Conservation (phyloP, 2,329 filamentous ascomycete genomes). For the Epichloe amarillans region DNA sequence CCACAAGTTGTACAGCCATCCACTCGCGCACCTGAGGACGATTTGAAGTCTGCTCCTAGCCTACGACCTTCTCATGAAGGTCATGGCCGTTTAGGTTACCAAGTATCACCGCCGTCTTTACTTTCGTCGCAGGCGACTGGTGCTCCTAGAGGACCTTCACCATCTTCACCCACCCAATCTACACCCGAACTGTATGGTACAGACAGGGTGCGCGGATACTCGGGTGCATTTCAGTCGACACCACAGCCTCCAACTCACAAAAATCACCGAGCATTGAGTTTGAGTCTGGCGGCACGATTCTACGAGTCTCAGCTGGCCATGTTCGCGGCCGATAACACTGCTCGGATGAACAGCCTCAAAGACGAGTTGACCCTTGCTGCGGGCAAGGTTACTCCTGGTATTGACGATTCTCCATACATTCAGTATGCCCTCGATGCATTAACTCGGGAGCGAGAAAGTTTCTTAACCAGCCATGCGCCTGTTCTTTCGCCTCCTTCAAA, state of each 20-base stretch:
- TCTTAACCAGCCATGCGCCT: constrained; percentile 31
- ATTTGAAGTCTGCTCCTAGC: not conserved
- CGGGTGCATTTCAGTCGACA: constrained; percentile 12
- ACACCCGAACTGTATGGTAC: constrained; percentile 31
- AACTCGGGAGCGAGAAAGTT: constrained; percentile 56
- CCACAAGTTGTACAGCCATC: not conserved
- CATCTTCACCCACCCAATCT: constrained; percentile 27
- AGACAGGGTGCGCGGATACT: constrained; percentile 21
- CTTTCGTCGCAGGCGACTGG: constrained; percentile 23
- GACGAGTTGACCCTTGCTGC: constrained; percentile 38
- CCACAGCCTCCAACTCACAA: not conserved
- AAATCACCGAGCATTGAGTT: not conserved
- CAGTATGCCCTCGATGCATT: constrained; percentile 82
- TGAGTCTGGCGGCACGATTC: constrained; percentile 19
- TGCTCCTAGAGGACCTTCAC: constrained; percentile 11
- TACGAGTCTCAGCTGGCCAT: constrained; percentile 27
- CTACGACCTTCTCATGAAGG: not conserved
- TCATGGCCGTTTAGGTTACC: not conserved
- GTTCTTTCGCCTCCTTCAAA: constrained; percentile 30
- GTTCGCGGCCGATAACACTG: constrained; percentile 20
- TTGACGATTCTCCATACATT: constrained; percentile 79
- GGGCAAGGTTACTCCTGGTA: constrained; percentile 53
- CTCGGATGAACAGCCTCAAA: constrained; percentile 29
- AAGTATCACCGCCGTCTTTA: constrained; percentile 9
- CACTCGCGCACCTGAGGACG: not conserved